A percentile compares a stretch with the other conserved stretches of the same genome.
Conservation (phyloP, 805 yeast species). For the Maudiozyma bulderi region DNA sequence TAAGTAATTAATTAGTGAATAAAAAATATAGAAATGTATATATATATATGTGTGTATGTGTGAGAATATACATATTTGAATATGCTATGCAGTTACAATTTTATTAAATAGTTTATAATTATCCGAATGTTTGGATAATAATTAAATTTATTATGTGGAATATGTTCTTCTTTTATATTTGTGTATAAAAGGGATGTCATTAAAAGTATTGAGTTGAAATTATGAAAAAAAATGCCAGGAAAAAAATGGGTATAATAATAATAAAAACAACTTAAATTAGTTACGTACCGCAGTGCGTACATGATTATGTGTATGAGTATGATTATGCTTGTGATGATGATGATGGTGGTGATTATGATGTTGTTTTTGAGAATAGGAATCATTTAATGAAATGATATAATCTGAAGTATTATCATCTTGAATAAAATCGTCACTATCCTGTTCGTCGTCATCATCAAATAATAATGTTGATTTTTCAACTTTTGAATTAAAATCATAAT, state of each 20-base stretch:
- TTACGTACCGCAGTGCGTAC: neutral
- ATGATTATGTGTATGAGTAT: conserved; percentile 1
- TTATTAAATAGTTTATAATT: too few relatives aligned
- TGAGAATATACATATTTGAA: neutral
- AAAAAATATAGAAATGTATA: neutral
- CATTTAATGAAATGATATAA: neutral
- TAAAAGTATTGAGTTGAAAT: neutral
- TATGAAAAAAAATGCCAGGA: neutral
- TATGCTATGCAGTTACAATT: too few relatives aligned
- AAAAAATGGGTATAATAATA: neutral
- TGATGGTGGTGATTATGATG: neutral
- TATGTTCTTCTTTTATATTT: too few relatives aligned
- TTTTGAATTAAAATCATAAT: neutral
- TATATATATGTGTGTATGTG: neutral
- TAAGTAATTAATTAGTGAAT: neutral
- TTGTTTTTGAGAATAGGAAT: neutral
- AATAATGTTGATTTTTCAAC: neutral
- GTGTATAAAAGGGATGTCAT: too few relatives aligned
- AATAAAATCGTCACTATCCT: neutral
- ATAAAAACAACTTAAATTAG: neutral
- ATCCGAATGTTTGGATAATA: too few relatives aligned
- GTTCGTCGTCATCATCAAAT: neutral
- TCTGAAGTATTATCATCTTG: too few relatives aligned
- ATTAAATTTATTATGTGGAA: too few relatives aligned
- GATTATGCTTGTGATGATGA: neutral